Conservation (phyloP, 1,284 basidiomycete genomes). For the Filobasidium uniguttulatum region DNA sequence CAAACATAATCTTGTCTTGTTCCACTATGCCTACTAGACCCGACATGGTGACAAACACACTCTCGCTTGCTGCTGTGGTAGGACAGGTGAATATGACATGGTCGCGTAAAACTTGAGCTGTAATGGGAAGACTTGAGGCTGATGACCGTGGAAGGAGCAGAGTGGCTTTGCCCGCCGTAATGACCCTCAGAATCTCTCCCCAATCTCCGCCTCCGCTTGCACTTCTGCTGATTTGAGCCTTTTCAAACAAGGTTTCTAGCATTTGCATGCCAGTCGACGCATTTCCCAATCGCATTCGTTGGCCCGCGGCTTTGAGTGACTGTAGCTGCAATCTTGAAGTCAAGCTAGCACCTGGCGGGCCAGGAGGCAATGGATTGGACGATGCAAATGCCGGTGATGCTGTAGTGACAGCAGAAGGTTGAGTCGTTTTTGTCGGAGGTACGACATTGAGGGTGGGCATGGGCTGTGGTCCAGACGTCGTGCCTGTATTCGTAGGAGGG, state of each 20-base stretch:
- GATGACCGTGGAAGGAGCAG: constrained; percentile 58
- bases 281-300: constrained; percentile 55
- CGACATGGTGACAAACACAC: constrained; percentile 58
- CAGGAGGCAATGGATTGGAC: background rate
- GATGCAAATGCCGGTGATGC: constrained; percentile 10
- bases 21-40: constrained; percentile 57
- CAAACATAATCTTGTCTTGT: constrained; percentile 21
- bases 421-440: constrained; percentile 19
- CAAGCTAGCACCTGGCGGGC: constrained; percentile 15
- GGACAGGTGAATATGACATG: constrained; percentile 48
- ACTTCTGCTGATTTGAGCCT: constrained; percentile 44
- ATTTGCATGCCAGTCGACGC: constrained; percentile 68
- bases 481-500: background rate
- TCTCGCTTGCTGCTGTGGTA: constrained; percentile 15
- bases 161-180: constrained; percentile 60
- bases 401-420: constrained; percentile 5
- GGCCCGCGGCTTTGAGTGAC: constrained; percentile 64
- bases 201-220: constrained; percentile 57
- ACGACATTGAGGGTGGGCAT: constrained; percentile 1
- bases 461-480: background rate
- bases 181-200: constrained; percentile 55
- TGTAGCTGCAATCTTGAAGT: constrained; percentile 50
- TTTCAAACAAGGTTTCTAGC: constrained; percentile 58
- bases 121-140: constrained; percentile 42
- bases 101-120: constrained; percentile 59